A percentile compares a stretch with the other conserved stretches of the same genome.
These are phyloP conservation scores for Breynia disticha DNA, from an alignment of 441 rosid genomes.

Conservation along the genomic window DNA sequence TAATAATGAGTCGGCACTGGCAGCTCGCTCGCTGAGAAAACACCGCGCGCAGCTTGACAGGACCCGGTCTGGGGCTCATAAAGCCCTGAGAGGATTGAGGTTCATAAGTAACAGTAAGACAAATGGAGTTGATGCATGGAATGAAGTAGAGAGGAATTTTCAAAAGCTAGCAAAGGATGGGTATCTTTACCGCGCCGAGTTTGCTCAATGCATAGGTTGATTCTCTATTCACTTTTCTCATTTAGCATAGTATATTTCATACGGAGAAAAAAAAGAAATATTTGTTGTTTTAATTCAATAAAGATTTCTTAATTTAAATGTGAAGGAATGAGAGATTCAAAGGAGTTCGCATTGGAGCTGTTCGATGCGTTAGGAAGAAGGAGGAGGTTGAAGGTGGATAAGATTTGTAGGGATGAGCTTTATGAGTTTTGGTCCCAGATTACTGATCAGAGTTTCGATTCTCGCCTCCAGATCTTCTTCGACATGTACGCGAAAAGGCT, in stretches of 20 bases:
- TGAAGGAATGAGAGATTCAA: constrained; percentile 86
- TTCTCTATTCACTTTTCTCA: no score
- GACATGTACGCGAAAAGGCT: constrained; percentile 71
- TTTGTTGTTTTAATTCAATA: no score
- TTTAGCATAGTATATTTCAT: no score
- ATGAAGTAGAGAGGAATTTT: constrained; percentile 53
- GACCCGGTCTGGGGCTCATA: constrained; percentile 62
- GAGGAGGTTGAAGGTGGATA: constrained; percentile 47
- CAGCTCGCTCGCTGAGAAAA: constrained; percentile 74
- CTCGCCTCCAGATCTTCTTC: constrained; percentile 96
- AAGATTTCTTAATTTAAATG: no score
- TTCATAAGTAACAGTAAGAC: constrained; percentile 66
- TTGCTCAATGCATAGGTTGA: constrained; percentile 98
- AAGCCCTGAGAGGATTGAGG: constrained; percentile 70
- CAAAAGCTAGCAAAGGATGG: constrained; percentile 55
- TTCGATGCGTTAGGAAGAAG: constrained; percentile 77
- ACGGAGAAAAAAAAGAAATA: no score
- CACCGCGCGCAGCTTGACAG: constrained; percentile 84
- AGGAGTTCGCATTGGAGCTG: constrained; percentile 80
- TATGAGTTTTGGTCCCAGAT: constrained; percentile 82
- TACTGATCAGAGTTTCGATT: constrained; percentile 92
- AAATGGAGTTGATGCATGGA: constrained; percentile 44
- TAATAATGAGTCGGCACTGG: constrained; percentile 54
- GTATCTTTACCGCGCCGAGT: constrained; percentile 66
- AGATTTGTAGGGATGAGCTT: constrained; percentile 75